Base-by-base conservation (phyloP, 1,284 basidiomycete genomes). In the Fomitopsis pinicola region DNA sequence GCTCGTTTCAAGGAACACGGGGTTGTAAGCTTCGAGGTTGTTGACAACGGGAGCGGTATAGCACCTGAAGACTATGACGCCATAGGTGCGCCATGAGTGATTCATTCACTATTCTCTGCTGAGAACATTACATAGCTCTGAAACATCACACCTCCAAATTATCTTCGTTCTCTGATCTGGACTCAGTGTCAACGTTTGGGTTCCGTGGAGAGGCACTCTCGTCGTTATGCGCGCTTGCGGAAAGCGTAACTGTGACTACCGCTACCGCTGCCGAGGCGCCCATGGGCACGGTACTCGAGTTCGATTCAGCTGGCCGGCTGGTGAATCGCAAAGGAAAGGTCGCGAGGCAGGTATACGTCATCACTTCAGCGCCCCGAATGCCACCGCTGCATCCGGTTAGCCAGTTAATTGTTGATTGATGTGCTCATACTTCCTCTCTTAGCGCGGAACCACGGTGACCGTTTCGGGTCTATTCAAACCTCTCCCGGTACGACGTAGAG, bases 81-180 rank as follows among this genome's bases (percentile, higher is more conserved):
- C 57, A 83, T 98, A 33, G 95, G 94, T 94, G 58, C 53, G 86
- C 50, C 48, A 42, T 63, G 30, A 0, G 30, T 33, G 56, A 33
- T 38, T 22, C 52, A 17, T 58, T 3, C 17, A 3, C 22, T 38
- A 10, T 5, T 57, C 44, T 28, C 33, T 8, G 14, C 57, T 28
- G 44, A 52, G 7, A 15, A 17, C 50, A 14, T 4, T 58, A 28
- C 36, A 26, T 36, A 93, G 95, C 87, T 2, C 79, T 96, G 61
- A 98, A 97, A 72, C 94, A 98, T 69, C 87, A 96, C 72, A 99
- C 97, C 0, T 98, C 96, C 15, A 99, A 99, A 73, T 80, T 99
- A 0, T 76, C 86, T 0, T 83, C 86, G 1, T 94, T 92, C 69
- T 78, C 84, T 3, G 92, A 95, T 68, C 83, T 99, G 1, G 78